A percentile compares a stretch with the other conserved stretches of the same genome.
phyloP scores from a whole-genome alignment of 768 basidiomycete genomes.

The Rubroboletus pulcherrimus region DNA sequence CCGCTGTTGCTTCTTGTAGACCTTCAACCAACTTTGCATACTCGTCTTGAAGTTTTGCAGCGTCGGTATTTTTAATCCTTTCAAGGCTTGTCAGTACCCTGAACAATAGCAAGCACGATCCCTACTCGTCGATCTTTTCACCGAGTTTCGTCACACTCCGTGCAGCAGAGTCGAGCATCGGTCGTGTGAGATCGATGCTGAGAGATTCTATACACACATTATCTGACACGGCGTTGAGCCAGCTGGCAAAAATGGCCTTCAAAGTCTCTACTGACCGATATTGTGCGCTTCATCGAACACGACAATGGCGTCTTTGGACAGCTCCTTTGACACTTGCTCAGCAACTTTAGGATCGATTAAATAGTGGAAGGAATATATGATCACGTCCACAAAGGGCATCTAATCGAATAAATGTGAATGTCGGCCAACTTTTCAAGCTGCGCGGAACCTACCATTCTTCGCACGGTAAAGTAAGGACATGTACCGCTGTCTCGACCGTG shows the following conservation, averaged over 20 bases:
- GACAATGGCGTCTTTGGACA: conserved; percentile 96
- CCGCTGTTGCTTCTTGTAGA: conserved; percentile 70
- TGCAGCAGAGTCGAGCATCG: conserved; percentile 94
- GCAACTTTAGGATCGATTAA: conserved; percentile 98
- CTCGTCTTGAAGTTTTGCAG: conserved; percentile 92
- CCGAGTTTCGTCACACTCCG: conserved; percentile 82
- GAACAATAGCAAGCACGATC: conserved; percentile 5
- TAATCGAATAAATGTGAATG: conserved; percentile 30
- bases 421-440: neutral
- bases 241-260: neutral
- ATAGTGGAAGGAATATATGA: conserved; percentile 99
- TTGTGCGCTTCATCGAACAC: conserved; percentile 99
- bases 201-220: conserved; percentile 99
- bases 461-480: conserved; percentile 95
- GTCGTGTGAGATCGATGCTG: conserved; percentile 93
- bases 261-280: conserved; percentile 60
- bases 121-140: conserved; percentile 94
- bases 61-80: conserved; percentile 93
- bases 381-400: conserved; percentile 94
- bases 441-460: conserved; percentile 76
- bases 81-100: conserved; percentile 2
- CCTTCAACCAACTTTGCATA: conserved; percentile 95
- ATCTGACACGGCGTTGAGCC: conserved; percentile 43
- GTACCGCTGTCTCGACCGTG: conserved; percentile 81
- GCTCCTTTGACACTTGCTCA: conserved; percentile 96